Evolutionary conservation across 805 yeast genomes (phyloP), one percentile per base, ranked within the genome.

Genomic region (Lipomyces yamanashiensis): DNA sequence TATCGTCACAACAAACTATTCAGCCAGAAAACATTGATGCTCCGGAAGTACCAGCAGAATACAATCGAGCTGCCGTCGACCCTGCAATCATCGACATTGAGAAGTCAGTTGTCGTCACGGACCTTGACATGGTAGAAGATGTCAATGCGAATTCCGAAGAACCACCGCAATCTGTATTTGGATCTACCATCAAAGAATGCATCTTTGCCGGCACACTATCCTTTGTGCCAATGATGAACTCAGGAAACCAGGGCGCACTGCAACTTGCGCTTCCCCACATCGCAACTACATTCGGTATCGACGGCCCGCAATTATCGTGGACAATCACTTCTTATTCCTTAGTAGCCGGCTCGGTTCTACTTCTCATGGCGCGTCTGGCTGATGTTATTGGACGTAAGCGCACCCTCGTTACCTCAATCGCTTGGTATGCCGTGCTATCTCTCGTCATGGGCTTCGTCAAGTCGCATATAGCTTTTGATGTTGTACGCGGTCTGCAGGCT

Each of bases 231-330:
- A 79, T 78, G n/a, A 77, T 81, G 34, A 74, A 80, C n/a, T 67
- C 77, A 15, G 74, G 78, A 63, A 72, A 78, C 15, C 71, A 74
- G 7, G 79, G 82, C 2, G 70, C 77, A 15, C 73, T 74, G 54
- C 80, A 76, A 58, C 69, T 79, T 0, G 74, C 81, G 19, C 67
- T 81, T 33, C 71, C 75, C n/a, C 70, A 72, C 15, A 73, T 79
- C 0, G 74, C 80, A 10, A 69, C 70, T 10, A 69, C 74, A 37
- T 81, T 80, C 61, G 60, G 70, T 21, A 73, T 78, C 19, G 57
- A 68, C 7, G 83, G 82, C 44, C 82, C 83, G 48, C 61, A 71
- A 40, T 68, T 81, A 19, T 77, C 82, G 0, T 81, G 85, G 85
- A 74, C 79, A n/a, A 74, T 78, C 10, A 74, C 80, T 9, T 71